These are phyloP conservation scores for Mucor velutinosus DNA, from an alignment of 371 early-diverging fungal species.

Conservation along the genomic window DNA sequence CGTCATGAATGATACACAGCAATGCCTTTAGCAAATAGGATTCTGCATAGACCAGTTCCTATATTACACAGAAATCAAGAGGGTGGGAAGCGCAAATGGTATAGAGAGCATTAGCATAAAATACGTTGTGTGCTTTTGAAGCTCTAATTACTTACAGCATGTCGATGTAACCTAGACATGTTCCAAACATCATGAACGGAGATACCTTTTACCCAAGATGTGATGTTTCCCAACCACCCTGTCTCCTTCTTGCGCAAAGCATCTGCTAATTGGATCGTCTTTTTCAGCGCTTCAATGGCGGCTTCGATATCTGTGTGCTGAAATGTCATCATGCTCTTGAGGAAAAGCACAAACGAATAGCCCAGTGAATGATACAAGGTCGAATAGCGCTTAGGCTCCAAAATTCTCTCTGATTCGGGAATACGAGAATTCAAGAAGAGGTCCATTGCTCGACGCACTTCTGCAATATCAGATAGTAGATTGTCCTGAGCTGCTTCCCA, in stretches of 20 bases:
- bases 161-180: slow-evolving; percentile 72
- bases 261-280: slow-evolving; percentile 60
- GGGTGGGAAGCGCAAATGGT: slow-evolving; percentile 7
- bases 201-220: slow-evolving; percentile 45
- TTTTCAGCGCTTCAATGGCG: slow-evolving; percentile 62
- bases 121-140: background rate
- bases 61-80: background rate
- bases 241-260: slow-evolving; percentile 55
- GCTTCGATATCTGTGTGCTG: slow-evolving; percentile 61
- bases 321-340: slow-evolving; percentile 79
- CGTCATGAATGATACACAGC: slow-evolving; percentile 69
- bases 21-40: slow-evolving; percentile 69
- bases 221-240: slow-evolving; percentile 34
- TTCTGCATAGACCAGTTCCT: slow-evolving; percentile 80
- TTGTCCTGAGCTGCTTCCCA: slow-evolving; percentile 15
- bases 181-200: slow-evolving; percentile 47
- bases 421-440: slow-evolving; percentile 72
- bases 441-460: slow-evolving; percentile 64
- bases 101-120: background rate
- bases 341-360: slow-evolving; percentile 62
- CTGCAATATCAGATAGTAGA: slow-evolving; percentile 44
- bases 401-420: slow-evolving; percentile 60
- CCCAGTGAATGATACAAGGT: slow-evolving; percentile 74
- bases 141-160: slow-evolving; percentile 55
- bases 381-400: slow-evolving; percentile 44